phyloP scores from a whole-genome alignment of 305 asterid species.

The Fraxinus floribunda region DNA sequence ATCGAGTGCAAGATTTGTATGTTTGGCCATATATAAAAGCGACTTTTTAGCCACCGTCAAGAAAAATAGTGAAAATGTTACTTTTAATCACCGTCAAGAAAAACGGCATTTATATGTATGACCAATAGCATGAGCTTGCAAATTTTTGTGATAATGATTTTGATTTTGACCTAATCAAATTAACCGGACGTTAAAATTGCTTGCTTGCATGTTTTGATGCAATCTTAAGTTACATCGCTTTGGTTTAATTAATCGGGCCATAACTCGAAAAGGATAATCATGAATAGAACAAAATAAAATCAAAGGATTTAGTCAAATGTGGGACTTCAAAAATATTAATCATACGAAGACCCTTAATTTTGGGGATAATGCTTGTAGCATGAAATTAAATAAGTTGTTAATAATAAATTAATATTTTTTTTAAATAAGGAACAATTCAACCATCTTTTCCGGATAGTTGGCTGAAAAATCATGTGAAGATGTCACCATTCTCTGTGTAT shows the following conservation, averaged over 20 bases:
- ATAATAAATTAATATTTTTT: neutral
- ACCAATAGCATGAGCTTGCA: neutral
- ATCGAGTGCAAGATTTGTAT: neutral
- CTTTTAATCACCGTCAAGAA: neutral
- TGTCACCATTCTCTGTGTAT: conserved; percentile 13
- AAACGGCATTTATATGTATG: neutral
- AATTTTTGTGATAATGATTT: neutral
- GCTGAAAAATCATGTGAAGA: conserved; percentile 39
- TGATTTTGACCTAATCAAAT: neutral
- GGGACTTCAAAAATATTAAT: neutral
- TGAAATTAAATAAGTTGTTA: neutral
- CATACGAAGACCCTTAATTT: neutral
- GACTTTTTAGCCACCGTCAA: neutral
- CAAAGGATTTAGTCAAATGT: neutral
- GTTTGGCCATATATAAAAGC: neutral
- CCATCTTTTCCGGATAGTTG: conserved; percentile 16
- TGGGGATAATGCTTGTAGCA: neutral
- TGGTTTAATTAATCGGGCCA: neutral
- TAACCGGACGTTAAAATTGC: neutral
- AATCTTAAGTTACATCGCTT: neutral
- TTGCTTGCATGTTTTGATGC: neutral
- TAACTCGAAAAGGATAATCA: neutral
- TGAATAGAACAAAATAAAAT: neutral
- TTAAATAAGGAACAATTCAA: conserved; percentile 8
- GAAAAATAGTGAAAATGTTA: neutral